Percentiles rank a stretch among this genome's conserved stretches.
Conservation (phyloP, 2,329 filamentous ascomycete species). For the Penicillium verrucosum region DNA sequence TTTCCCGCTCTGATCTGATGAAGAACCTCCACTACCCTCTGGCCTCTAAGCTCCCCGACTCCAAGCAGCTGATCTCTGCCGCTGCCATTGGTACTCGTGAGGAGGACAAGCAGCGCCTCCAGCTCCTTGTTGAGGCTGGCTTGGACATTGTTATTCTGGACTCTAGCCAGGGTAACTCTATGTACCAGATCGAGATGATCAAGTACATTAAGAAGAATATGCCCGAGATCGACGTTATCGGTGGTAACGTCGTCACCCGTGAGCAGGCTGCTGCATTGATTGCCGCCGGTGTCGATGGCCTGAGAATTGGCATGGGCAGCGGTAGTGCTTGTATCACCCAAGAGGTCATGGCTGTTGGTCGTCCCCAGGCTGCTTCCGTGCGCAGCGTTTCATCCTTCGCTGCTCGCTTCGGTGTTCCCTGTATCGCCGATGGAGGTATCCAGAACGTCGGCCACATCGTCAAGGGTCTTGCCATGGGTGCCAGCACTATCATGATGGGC, state of each 20-base stretch:
- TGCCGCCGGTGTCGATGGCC: conserved; percentile 88
- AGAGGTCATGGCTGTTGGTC: conserved; percentile 98
- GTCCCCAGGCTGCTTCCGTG: conserved; percentile 90
- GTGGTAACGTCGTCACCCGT: conserved; percentile 95
- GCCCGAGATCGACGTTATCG: conserved; percentile 88
- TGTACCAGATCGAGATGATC: conserved; percentile 99
- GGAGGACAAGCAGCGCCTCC: conserved; percentile 82
- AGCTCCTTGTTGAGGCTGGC: conserved; percentile 87
- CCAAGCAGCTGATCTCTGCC: conserved; percentile 94
- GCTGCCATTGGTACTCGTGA: conserved; percentile 93
- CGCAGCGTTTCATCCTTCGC: conserved; percentile 88
- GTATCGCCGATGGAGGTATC: conserved; percentile 95
- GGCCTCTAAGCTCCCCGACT: conserved; percentile 91
- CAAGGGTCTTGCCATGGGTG: conserved; percentile 92
- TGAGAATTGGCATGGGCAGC: conserved; percentile 98
- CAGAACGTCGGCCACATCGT: conserved; percentile 99
- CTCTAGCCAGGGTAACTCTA: conserved; percentile 95
- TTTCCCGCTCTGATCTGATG: conserved; percentile 91
- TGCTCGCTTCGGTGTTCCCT: conserved; percentile 89
- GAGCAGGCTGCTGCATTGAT: conserved; percentile 93
- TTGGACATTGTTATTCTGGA: conserved; percentile 94
- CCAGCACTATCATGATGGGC: conserved; percentile 98
- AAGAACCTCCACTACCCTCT: conserved; percentile 98
- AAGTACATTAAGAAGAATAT: conserved; percentile 88
- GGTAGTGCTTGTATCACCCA: conserved; percentile 98